These are phyloP conservation scores for Sparassis latifolia DNA, from an alignment of 1,284 basidiomycete genomes.

Conservation along the genomic window DNA sequence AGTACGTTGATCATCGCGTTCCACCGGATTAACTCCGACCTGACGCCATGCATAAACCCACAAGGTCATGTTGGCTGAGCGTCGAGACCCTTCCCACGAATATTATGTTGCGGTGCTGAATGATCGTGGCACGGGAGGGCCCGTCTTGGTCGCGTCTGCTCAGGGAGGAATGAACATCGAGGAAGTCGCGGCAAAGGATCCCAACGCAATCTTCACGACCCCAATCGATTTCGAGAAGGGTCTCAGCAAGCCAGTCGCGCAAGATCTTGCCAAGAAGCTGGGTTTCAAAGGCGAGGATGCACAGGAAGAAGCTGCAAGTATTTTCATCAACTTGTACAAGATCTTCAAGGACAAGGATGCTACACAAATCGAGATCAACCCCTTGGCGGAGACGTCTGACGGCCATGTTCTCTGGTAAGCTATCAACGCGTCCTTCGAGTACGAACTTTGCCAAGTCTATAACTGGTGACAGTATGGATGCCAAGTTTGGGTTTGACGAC, in stretches of 20 bases:
- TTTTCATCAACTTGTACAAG: slow-evolving; percentile 92
- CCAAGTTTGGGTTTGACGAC: slow-evolving; percentile 99
- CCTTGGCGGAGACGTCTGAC: slow-evolving; percentile 91
- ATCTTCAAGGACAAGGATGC: slow-evolving; percentile 99
- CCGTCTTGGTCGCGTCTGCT: slow-evolving; percentile 90
- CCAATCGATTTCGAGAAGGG: slow-evolving; percentile 89
- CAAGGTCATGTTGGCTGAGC: slow-evolving; percentile 97
- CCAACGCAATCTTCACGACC: slow-evolving; percentile 92
- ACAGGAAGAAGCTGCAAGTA: slow-evolving; percentile 83
- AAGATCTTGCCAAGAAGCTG: slow-evolving; percentile 82
- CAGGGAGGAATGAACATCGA: slow-evolving; percentile 99
- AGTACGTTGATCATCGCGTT: slow-evolving; percentile 38
- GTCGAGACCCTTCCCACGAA: slow-evolving; percentile 90
- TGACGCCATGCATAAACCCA: background rate
- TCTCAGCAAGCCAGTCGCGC: slow-evolving; percentile 67
- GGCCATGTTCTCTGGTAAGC: slow-evolving; percentile 87
- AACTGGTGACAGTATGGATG: slow-evolving; percentile 80
- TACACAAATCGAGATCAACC: slow-evolving; percentile 99
- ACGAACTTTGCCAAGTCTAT: background rate
- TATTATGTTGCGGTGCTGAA: slow-evolving; percentile 98
- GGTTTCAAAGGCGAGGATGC: slow-evolving; percentile 78
- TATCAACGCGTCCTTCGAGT: background rate
- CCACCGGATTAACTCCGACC: background rate
- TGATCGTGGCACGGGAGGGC: slow-evolving; percentile 85
- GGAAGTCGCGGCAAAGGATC: slow-evolving; percentile 98